A percentile compares a stretch with the other conserved stretches of the same genome.
These are phyloP conservation scores for Hymenoscyphus infarciens DNA, from an alignment of 2,329 filamentous ascomycete genomes.

Conservation along the genomic window DNA sequence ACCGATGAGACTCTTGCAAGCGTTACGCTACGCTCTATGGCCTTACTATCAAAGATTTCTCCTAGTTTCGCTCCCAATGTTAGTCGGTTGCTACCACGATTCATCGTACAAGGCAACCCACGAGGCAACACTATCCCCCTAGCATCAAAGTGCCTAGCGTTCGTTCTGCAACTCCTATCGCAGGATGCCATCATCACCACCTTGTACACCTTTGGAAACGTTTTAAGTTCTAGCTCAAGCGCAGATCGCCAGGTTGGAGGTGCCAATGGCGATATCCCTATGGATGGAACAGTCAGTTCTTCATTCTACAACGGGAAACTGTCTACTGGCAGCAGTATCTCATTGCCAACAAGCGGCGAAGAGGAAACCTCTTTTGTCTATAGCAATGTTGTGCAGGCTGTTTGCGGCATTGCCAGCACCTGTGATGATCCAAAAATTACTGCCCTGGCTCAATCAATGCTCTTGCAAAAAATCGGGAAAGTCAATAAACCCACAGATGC, in stretches of 20 bases:
- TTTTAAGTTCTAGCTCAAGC: constrained; percentile 69
- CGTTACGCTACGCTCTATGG: constrained; percentile 76
- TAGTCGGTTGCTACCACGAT: constrained; percentile 75
- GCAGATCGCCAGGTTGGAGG: constrained; percentile 41
- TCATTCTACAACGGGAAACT: constrained; percentile 52
- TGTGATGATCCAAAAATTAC: constrained; percentile 89
- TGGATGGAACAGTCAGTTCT: constrained; percentile 44
- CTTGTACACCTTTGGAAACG: constrained; percentile 93
- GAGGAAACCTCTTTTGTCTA: constrained; percentile 77
- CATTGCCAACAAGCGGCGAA: constrained; percentile 68
- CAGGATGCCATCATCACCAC: constrained; percentile 94
- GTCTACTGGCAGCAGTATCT: constrained; percentile 73
- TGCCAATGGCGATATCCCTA: constrained; percentile 51
- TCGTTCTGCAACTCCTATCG: constrained; percentile 75
- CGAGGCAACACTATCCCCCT: constrained; percentile 66
- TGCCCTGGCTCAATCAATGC: constrained; percentile 88
- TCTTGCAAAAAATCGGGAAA: constrained; percentile 91
- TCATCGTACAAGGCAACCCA: constrained; percentile 80
- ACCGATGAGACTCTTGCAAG: constrained; percentile 72
- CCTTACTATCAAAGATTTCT: constrained; percentile 73
- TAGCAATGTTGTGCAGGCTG: constrained; percentile 88
- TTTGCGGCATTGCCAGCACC: constrained; percentile 81
- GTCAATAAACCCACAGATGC: constrained; percentile 77
- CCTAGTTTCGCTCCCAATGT: constrained; percentile 70
- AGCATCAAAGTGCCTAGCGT: constrained; percentile 81